Base-by-base conservation (phyloP, 805 yeast genomes). In the Zygosaccharomyces kombuchaensis region DNA sequence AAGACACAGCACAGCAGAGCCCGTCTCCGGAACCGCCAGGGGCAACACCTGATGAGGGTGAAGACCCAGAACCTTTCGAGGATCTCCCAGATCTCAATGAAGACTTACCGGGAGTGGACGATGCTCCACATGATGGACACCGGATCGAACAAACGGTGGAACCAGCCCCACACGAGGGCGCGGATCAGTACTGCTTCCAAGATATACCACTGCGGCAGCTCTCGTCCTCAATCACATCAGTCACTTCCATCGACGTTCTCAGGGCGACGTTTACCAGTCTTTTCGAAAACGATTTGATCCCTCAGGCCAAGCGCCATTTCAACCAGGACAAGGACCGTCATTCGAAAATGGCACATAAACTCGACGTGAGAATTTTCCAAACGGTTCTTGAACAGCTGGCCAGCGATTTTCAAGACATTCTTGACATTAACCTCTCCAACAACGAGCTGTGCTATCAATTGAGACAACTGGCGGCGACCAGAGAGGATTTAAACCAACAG, bases 351-450 rank as follows among this genome's bases (percentile, higher is more conserved):
- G 43, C 52, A 48, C 56, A 52, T 40, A 58, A 60, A 43, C 40
- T 64, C 21, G 68, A 64, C 45, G 47, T 56, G 21, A 52, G 56
- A 27, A 53, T 63, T 7, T 59, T 61, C 32, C 50, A 51, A 40
- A 39, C 48, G 6, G 41, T 60, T 16, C n/a, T 50, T 13, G 48
- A 56, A 10, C 49, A 47, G 14, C 41, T 60, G 14, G 39, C 43
- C 4, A 48, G 48, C 30, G 68, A 64, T 41, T 45, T 64, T 12
- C 44, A 47, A n/a, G 66, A 63, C 43, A 58, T 63, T 9, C 40
- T 55, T 19, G 68, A 63, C 38, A 57, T 63, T 21, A 58, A 62
- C 47, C 27, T 56, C 21, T 64, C 67, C 2, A 64, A 62, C 36
- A 62, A 62, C 47, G 60, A 60, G 29, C 52, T 63, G 13, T 53